Evolutionary conservation across 2,329 filamentous ascomycete genomes (phyloP), one percentile per base, ranked within the genome.

Genomic region (Lecanoromycetidae sp.): DNA sequence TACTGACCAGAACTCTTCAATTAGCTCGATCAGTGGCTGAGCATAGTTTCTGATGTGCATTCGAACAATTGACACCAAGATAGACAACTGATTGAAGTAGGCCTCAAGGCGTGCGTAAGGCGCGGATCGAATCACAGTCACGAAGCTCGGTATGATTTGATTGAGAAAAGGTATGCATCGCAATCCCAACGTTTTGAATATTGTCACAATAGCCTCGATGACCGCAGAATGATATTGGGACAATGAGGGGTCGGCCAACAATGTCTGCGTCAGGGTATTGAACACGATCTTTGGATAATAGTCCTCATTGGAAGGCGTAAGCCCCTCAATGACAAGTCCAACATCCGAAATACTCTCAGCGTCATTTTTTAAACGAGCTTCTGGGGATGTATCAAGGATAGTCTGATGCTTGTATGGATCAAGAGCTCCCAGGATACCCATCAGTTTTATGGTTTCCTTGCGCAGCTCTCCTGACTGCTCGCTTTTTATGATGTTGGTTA

Each of bases 271-370:
- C 9, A 98, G 74, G 1, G 91, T 93, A 58, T 94, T 94, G 61
- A 98, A 95, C 38, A 95, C 91, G 15, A 98, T 87, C 0, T 91
- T 98, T 0, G 91, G 91, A 60, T 94, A 98, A 64, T 98, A 98
- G 58, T 98, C 91, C 60, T 98, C 94, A 59, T 86, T 94, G 0
- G 90, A 96, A 0, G 91, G 93, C 0, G 88, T 96, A 33, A 95
- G 72, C 12, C 93, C 91, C 34, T 86, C 87, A 90, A 98, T 98
- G 73, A 98, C 96, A 25, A 98, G 74, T 3, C 88, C 91, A 37
- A 98, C 93, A 63, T 98, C 91, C 0, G 90, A 94, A 57, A 94
- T 72, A 7, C 71, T 69, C 55, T 81, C 74, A n/a, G 76, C 71
- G 59, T 82, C 79, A 37, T 78, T 71, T 46, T 76, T 72, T 39